phyloP scores from a whole-genome alignment of 208 protist genomes.

The Angomonas ambiguus region DNA sequence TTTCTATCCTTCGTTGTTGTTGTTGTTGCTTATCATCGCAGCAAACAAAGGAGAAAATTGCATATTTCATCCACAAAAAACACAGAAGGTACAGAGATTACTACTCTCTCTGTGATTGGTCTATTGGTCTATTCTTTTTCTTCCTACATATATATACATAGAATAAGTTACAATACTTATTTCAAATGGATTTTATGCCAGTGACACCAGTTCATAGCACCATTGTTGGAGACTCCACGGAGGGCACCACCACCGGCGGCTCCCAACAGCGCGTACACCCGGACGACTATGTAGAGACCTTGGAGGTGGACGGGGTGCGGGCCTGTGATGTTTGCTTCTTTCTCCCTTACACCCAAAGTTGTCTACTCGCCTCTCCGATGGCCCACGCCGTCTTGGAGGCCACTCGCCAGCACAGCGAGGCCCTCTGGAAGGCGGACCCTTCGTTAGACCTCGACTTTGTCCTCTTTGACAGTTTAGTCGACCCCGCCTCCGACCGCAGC shows the following conservation, averaged over 20 bases:
- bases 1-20: not conserved
- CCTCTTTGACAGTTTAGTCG: not conserved
- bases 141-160: not conserved
- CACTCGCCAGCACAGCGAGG: not conserved
- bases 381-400: not conserved
- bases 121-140: too few relatives aligned
- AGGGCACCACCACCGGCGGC: not conserved
- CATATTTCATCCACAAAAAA: not conserved
- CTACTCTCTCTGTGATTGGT: too few relatives aligned
- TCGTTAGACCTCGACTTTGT: not conserved
- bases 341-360: not conserved
- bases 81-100: too few relatives aligned
- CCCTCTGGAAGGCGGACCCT: not conserved
- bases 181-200: not conserved
- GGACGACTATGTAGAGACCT: not conserved
- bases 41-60: too few relatives aligned
- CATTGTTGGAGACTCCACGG: not conserved
- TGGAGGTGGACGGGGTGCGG: not conserved
- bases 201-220: not conserved
- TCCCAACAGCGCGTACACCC: not conserved
- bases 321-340: constrained; percentile 2
- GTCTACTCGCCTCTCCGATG: not conserved
- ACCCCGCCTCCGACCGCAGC: not conserved
- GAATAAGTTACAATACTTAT: not conserved
- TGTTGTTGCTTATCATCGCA: too few relatives aligned